Conservation (phyloP, 106 monocot genomes). For the Dioscorea zingiberensis region DNA sequence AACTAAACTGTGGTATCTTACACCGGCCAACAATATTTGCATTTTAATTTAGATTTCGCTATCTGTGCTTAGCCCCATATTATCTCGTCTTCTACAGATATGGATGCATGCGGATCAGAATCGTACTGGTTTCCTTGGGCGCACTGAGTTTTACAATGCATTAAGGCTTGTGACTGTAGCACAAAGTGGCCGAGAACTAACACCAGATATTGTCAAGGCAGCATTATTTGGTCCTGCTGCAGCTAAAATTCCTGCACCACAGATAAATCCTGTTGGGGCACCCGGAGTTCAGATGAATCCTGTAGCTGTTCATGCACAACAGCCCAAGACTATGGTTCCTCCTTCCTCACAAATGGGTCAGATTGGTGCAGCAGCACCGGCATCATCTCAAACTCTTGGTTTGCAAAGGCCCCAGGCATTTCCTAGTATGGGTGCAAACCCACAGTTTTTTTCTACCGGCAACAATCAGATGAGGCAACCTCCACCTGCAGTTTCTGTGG, state of each 20-base stretch:
- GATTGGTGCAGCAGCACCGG: slow-evolving; percentile 20
- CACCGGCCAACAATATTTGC: neutral
- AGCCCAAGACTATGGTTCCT: too few relatives aligned
- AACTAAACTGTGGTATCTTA: neutral
- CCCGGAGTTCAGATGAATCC: slow-evolving; percentile 29
- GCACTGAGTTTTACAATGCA: slow-evolving; percentile 80
- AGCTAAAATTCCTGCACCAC: slow-evolving; percentile 77
- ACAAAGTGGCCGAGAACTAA: slow-evolving; percentile 69
- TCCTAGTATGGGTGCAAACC: slow-evolving; percentile 42
- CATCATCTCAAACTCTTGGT: slow-evolving; percentile 35
- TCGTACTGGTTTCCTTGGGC: slow-evolving; percentile 70
- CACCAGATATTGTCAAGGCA: slow-evolving; percentile 80
- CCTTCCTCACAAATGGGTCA: slow-evolving; percentile 41
- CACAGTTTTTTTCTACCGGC: slow-evolving; percentile 22
- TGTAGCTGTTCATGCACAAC: neutral
- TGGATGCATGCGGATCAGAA: slow-evolving; percentile 84
- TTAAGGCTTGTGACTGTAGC: slow-evolving; percentile 87
- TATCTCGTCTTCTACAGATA: slow-evolving; percentile 48
- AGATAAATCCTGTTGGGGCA: slow-evolving; percentile 40
- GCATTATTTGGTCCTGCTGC: slow-evolving; percentile 89
- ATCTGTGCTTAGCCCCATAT: too few relatives aligned
- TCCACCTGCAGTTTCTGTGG: slow-evolving; percentile 30
- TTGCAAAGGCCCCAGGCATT: slow-evolving; percentile 32
- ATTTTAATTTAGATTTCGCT: neutral
- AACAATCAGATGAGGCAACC: slow-evolving; percentile 34